Percentiles rank a stretch among this genome's conserved stretches.
These are phyloP conservation scores for Lecanicillium sp. DNA, from an alignment of 2,329 filamentous ascomycete genomes.

Conservation along the genomic window DNA sequence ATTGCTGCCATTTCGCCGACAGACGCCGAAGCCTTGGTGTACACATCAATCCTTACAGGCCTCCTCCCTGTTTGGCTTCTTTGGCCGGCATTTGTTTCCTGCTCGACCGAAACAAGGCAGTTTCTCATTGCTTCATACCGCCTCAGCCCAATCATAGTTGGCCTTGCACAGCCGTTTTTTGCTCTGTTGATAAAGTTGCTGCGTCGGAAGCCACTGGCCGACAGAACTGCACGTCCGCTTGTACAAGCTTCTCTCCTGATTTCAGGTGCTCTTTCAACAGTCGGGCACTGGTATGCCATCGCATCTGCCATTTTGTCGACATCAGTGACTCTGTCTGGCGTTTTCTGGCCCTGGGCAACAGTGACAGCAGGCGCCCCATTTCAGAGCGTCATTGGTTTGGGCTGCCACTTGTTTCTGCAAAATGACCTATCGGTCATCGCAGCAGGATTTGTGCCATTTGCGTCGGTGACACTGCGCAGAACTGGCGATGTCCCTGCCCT, in stretches of 20 bases:
- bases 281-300: background rate
- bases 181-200: background rate
- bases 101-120: background rate
- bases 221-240: background rate
- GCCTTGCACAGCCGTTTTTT: background rate
- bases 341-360: background rate
- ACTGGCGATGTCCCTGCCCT: background rate
- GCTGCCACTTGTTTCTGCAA: background rate
- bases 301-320: background rate
- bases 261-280: background rate
- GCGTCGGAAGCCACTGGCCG: background rate
- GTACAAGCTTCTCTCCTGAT: background rate
- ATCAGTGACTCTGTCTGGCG: background rate
- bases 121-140: background rate
- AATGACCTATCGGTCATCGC: background rate
- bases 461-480: background rate
- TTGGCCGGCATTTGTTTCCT: background rate
- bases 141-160: background rate
- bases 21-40: background rate
- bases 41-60: background rate
- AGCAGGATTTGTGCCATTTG: background rate
- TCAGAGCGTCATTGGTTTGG: background rate
- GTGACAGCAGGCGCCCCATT: background rate
- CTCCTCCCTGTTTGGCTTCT: background rate
- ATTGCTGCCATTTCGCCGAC: background rate